Evolutionary conservation across 192 early-diverging fungal species (phyloP), one percentile per base, ranked within the genome.

Genomic region (Coemansia sp.): DNA sequence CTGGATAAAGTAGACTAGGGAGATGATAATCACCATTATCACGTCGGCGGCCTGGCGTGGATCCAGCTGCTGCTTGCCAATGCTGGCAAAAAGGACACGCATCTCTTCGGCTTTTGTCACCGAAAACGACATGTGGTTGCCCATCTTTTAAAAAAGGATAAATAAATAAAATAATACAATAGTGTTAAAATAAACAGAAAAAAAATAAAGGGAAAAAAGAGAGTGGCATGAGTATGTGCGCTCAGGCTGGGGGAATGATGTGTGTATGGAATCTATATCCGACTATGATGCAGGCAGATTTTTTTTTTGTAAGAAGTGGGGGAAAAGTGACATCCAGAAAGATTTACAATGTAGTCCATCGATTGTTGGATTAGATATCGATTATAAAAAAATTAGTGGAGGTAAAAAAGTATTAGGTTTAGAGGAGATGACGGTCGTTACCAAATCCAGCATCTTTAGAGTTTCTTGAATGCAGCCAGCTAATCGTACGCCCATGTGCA

Each of bases 1-100:
- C 60, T 85, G 63, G 32, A 80, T 3, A 40, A 72, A 52, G 52
- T 80, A 82, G 2, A 55, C 11, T 13, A 32, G 3, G 53, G 26
- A 32, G 26, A 55, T 55, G 8, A 32, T 16, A 4, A 55, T 55
- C 9, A 55, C 53, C 53, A 55, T 55, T 28, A 55, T 55, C 4
- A 55, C 14, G 28, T 55, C 53, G 53, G 26, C 53, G 53, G 53
- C 23, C 26, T 55, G 53, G 8, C 53, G 53, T 30, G 53, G 53
- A 14, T 55, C 53, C 14, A 55, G 6, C 10, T 13, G 53, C 6
- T 55, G 53, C 3, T 32, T 32, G 8, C 3, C 10, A 3, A 8
- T 13, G 53, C 11, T 16, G 14, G 28, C 53, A 2, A 32, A 5
- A 11, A 57, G 2, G 23, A 57, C 53, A 8, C 53, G 53, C 10